phyloP scores from a whole-genome alignment of 1,284 basidiomycete species.

The Ceratobasidium sp. region DNA sequence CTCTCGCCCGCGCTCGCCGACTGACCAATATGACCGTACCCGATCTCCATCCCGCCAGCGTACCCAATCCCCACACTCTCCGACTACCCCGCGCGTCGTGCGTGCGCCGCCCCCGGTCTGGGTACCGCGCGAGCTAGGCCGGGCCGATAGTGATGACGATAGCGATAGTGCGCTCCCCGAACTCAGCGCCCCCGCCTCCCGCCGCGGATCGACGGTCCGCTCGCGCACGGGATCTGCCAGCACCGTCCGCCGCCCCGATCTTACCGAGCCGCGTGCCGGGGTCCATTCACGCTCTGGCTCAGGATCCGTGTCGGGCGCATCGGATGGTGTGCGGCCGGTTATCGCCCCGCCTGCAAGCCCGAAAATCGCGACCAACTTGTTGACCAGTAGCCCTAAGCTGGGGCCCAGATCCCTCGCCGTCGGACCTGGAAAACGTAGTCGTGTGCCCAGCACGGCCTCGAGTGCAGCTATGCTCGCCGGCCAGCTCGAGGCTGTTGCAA shows the following conservation, averaged over 20 bases:
- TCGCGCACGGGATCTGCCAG: constrained; percentile 24
- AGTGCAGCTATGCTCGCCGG: constrained; percentile 15
- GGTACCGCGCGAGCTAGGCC: constrained; percentile 64
- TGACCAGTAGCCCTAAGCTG: constrained; percentile 17
- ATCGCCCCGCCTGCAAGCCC: constrained; percentile 18
- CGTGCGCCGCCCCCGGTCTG: constrained; percentile 60
- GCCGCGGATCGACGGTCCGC: constrained; percentile 42
- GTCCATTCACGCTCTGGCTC: constrained; percentile 49
- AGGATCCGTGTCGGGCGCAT: constrained; percentile 45
- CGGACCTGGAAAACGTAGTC: constrained; percentile 25
- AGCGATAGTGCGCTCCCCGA: constrained; percentile 44
- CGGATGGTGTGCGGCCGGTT: not conserved
- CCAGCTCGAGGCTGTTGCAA: constrained; percentile 26
- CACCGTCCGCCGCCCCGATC: constrained; percentile 50
- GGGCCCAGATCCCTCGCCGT: not conserved
- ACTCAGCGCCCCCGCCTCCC: constrained; percentile 45
- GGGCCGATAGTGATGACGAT: constrained; percentile 51
- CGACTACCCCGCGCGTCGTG: constrained; percentile 54
- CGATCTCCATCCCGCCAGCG: constrained; percentile 66
- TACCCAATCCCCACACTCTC: constrained; percentile 54
- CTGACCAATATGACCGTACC: constrained; percentile 52
- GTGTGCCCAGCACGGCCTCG: constrained; percentile 22
- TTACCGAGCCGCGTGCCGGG: constrained; percentile 44
- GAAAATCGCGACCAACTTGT: not conserved
- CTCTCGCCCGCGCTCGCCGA: constrained; percentile 61